Base-by-base conservation (phyloP, 2,329 filamentous ascomycete species). In the Ascochyta lentis region DNA sequence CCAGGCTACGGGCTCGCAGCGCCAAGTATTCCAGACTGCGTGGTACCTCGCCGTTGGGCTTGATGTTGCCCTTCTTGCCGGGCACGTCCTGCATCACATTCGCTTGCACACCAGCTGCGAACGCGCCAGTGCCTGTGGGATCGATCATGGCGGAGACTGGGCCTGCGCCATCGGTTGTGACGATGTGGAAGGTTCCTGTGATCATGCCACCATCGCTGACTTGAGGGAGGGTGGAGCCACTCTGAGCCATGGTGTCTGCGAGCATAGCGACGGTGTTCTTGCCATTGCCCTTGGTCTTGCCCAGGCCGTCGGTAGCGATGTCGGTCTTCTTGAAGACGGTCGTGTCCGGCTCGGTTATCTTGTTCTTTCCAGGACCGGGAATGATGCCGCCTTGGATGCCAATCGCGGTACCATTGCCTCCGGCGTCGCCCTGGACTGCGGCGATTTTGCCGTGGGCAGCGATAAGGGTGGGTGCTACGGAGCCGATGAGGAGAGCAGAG, bases 61-160 rank as follows among this genome's bases (percentile, higher is more conserved):
- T 53, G 47, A 64, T 60, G 50, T 60, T 64, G 27, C 61, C 61
- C 19, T 60, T 64, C 27, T 64, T 64, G 16, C 60, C 60, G 7
- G 63, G 60, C 10, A 61, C 56, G 35, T 63, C 60, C 52, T 50
- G 47, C 19, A 56, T 40, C 42, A 65, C 55, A 15, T 43, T 47
- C 1, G 63, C 60, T 40, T 62, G 12, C 2, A 59, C 42, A 26
- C 63, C 63, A 9, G 54, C 34, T 3, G 60, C 45, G 29, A 65
- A 65, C 38, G 74, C 61, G 9, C 79, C 85, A 3, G 83, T 85
- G 46, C 77, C 85, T 49, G 84, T 84, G 54, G 77, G 68, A 66
- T 86, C 86, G 70, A 88, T 85, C 77, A 84, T 83, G 73, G 84
- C 86, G 4, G 76, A 80, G 68, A 86, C 86, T 1, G 85, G 85